Evolutionary conservation across 202 grass and related monocot genomes (phyloP), one percentile per base, ranked within the genome.

Genomic region (Tripidium arundinaceum): DNA sequence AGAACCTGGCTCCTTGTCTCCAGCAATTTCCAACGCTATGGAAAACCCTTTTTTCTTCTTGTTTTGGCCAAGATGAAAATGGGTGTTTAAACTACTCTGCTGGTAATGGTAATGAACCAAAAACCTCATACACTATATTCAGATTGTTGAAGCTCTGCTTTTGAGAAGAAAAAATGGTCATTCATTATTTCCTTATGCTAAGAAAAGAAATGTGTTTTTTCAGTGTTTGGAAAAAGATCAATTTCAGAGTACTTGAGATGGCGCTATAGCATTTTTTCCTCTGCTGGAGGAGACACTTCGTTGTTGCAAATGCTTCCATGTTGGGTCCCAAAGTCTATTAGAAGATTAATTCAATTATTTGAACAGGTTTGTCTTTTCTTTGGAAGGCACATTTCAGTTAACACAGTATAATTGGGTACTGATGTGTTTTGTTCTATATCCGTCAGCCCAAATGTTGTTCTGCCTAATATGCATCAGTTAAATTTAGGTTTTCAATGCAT

Each of bases 261-360:
- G 95, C 90, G 95, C 70, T 87, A 79, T 84, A 86, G 77, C 79
- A 83, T 89, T 73, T 98, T 98, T 81, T 89, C 88, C 58, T 98
- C 92, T 75, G 70, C 92, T 84, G 92, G 88, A 71, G 86, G 95
- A 86, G 95, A 98, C 79, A 87, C 88, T 84, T 93, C 95, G 16
- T 84, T 98, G 65, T 62, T 93, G 70, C 92, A 98, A 87, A 98
- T 98, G 87, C 84, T 94, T 74, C 95, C 90, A 71, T 83, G 54
- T 40, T 89, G 88, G 77, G 87, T 93, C 26, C 88, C 92, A 21
- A 91, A 91, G 79, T 90, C 95, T 63, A 72, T 91, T 80, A 89
- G 90, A 91, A 93, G 90, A 88, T 92, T 94, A 81, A 85, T 94
- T 77, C 91, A 94, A 83, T 74, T 92, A 76, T 93, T 91, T 83